Conservation (phyloP, 129 eudicot genomes). For the Calendula officinalis region DNA sequence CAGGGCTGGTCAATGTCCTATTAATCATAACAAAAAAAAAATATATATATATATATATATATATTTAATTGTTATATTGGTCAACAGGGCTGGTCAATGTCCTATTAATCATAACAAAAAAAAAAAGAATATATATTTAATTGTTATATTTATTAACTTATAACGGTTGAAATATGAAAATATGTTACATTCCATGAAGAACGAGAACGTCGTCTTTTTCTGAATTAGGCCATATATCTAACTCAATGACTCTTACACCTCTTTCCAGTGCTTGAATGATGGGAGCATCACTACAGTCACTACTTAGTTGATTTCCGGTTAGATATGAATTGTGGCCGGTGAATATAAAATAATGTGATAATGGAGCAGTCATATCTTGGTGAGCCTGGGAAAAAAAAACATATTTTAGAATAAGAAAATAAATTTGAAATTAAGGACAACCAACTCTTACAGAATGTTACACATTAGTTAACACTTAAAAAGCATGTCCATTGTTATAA, state of each 20-base stretch:
- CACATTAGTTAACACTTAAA: too few species aligned
- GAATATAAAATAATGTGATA: constrained; percentile 83
- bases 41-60: too few species aligned
- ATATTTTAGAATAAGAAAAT: constrained; percentile 4
- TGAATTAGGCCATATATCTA: constrained; percentile 97
- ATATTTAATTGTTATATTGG: constrained; percentile 12
- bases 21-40: constrained; percentile 10
- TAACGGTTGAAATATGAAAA: neutral
- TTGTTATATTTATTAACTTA: neutral
- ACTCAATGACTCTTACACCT: constrained; percentile 87
- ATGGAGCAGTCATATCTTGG: constrained; percentile 86
- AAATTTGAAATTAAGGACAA: neutral
- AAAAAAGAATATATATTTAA: neutral
- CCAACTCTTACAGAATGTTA: too few species aligned
- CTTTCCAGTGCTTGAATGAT: constrained; percentile 68
- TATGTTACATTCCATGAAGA: constrained; percentile 79
- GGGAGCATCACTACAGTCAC: constrained; percentile 91
- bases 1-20: constrained; percentile 91
- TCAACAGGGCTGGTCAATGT: constrained; percentile 89
- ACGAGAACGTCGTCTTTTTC: constrained; percentile 60
- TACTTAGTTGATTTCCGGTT: constrained; percentile 88
- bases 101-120: constrained; percentile 30
- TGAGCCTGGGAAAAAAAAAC: constrained; percentile 48
- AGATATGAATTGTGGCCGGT: constrained; percentile 94
- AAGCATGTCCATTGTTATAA: too few species aligned